Evolutionary conservation across 352 stramenopile species (phyloP).

Genomic region (Phytophthora nicotianae): DNA sequence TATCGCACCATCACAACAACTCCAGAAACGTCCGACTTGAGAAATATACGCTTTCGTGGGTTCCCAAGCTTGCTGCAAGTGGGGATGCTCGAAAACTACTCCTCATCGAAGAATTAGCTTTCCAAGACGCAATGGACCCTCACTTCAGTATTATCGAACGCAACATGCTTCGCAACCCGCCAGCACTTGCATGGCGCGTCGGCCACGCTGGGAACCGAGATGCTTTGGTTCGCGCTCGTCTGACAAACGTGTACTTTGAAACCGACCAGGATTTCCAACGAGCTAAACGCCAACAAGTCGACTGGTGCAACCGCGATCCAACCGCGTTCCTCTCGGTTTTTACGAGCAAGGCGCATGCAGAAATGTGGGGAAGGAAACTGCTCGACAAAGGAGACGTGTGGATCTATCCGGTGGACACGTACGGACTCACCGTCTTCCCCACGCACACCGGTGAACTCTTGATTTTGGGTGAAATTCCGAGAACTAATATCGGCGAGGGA

Average conservation of each 20-base stretch:
- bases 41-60: too few relatives aligned
- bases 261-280: constrained; percentile 2
- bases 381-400: constrained; percentile 5
- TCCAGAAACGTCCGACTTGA: too few relatives aligned
- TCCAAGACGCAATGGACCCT: not conserved
- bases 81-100: too few relatives aligned
- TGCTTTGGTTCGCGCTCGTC: not conserved
- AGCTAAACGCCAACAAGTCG: not conserved
- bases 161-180: constrained; percentile 1
- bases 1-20: too few relatives aligned
- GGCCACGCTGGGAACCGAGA: constrained; percentile 4
- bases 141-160: not conserved
- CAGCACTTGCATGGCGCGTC: constrained; percentile 5
- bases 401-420: constrained; percentile 1
- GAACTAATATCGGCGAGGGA: constrained; percentile 2
- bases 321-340: constrained; percentile 5
- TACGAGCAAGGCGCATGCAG: not conserved
- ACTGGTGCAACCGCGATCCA: not conserved
- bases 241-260: not conserved
- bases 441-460: not conserved
- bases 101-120: not conserved
- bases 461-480: constrained; percentile 5
- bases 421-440: constrained; percentile 1
- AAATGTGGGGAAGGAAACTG: constrained; percentile 1
- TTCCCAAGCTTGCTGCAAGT: too few relatives aligned